Conservation (phyloP, 768 basidiomycete genomes). For the Xerocomus spinulosus region DNA sequence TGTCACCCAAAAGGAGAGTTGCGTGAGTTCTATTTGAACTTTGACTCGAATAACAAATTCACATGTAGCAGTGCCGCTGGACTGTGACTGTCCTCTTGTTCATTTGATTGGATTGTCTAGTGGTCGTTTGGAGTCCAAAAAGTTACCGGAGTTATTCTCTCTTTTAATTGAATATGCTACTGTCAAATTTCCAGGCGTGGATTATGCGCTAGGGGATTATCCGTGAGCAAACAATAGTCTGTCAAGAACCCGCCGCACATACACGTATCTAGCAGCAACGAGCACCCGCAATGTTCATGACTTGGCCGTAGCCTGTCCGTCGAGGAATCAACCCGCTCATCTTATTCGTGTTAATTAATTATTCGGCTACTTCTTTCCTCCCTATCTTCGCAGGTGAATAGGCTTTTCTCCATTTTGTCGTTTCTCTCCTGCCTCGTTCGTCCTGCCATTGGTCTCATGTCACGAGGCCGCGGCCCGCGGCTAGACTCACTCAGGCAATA, state of each 20-base stretch:
- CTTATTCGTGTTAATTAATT: slow-evolving; percentile 2
- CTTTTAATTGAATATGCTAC: slow-evolving; percentile 9
- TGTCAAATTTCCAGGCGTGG: not conserved
- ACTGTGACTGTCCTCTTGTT: slow-evolving; percentile 5
- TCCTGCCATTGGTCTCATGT: slow-evolving; percentile 2
- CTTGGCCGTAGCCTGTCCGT: not conserved
- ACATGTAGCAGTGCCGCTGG: slow-evolving; percentile 16
- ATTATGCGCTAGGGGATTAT: not conserved
- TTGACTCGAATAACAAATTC: not conserved
- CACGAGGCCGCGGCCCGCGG: slow-evolving; percentile 23
- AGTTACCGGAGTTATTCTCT: slow-evolving; percentile 3
- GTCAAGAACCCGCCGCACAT: not conserved
- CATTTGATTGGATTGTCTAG: slow-evolving; percentile 2
- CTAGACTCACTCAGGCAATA: not conserved
- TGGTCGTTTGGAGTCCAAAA: slow-evolving; percentile 6
- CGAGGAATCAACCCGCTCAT: not conserved
- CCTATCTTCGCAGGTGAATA: slow-evolving; percentile 9
- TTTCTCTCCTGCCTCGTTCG: slow-evolving; percentile 5
- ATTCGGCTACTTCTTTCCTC: not conserved
- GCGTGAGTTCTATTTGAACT: slow-evolving; percentile 18
- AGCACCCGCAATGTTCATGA: not conserved
- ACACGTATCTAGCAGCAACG: not conserved
- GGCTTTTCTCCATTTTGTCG: slow-evolving; percentile 14
- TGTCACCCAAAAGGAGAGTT: slow-evolving; percentile 15
- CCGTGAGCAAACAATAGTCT: not conserved